A percentile compares a stretch with the other conserved stretches of the same genome.
phyloP scores from a whole-genome alignment of 2,329 filamentous ascomycete genomes.

The Monosporascus sp. region DNA sequence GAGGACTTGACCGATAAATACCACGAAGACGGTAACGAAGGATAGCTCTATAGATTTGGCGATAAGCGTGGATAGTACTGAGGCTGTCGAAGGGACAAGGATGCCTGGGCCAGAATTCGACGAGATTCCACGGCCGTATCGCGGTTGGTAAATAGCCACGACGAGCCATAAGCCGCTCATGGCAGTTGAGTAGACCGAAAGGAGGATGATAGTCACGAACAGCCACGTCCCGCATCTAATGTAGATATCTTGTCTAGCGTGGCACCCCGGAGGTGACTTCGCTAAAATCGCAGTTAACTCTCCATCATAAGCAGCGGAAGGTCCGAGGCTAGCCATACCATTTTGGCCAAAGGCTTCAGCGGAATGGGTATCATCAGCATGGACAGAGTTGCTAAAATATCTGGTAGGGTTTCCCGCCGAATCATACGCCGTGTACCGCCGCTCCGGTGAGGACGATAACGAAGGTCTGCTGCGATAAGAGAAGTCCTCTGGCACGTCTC shows the following conservation, averaged over 20 bases:
- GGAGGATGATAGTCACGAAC: constrained; percentile 37
- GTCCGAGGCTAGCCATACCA: neutral
- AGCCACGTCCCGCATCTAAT: constrained; percentile 39
- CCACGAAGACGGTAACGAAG: constrained; percentile 72
- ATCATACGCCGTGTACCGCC: neutral
- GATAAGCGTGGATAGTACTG: constrained; percentile 60
- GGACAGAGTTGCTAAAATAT: too few species aligned
- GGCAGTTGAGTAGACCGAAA: constrained; percentile 58
- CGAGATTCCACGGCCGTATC: constrained; percentile 55
- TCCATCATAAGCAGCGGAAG: neutral
- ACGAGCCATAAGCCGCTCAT: constrained; percentile 63
- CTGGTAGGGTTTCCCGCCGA: neutral
- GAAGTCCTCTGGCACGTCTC: constrained; percentile 14
- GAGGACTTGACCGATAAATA: constrained; percentile 68
- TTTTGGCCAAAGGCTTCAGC: neutral
- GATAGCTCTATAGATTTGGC: constrained; percentile 74
- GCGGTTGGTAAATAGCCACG: constrained; percentile 55
- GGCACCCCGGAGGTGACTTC: constrained; percentile 20
- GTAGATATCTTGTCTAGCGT: constrained; percentile 24
- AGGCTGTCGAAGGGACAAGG: constrained; percentile 59
- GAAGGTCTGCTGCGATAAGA: neutral
- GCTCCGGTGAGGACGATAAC: neutral
- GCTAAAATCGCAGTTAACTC: constrained; percentile 11
- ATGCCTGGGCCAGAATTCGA: constrained; percentile 39
- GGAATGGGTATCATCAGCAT: neutral